These are phyloP conservation scores for Chiua sp. DNA, from an alignment of 1,284 basidiomycete genomes.

Conservation along the genomic window DNA sequence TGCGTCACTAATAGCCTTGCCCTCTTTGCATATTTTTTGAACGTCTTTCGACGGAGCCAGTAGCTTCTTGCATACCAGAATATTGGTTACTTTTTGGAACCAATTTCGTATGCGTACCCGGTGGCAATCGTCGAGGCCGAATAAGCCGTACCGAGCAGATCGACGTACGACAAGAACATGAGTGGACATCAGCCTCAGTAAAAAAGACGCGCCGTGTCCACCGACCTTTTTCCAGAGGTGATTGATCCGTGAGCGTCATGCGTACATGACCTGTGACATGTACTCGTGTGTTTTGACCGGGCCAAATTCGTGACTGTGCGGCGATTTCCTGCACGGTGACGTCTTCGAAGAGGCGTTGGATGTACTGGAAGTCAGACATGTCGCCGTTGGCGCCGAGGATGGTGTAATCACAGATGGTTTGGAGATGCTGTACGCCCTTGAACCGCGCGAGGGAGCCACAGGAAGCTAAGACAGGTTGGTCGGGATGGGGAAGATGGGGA, in stretches of 20 bases:
- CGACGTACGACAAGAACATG: constrained; percentile 94
- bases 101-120: constrained; percentile 65
- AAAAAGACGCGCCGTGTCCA: not conserved
- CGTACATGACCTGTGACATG: constrained; percentile 92
- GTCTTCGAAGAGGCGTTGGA: constrained; percentile 80
- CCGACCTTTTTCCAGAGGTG: constrained; percentile 95
- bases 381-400: constrained; percentile 94
- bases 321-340: constrained; percentile 83
- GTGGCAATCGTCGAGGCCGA: constrained; percentile 95
- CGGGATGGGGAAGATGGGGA: not conserved
- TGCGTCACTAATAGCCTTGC: too few relatives aligned
- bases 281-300: constrained; percentile 95
- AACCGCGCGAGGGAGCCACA: constrained; percentile 98
- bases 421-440: constrained; percentile 92
- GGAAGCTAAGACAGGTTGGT: constrained; percentile 69
- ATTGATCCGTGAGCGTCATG: constrained; percentile 86
- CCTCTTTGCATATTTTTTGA: too few relatives aligned
- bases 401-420: constrained; percentile 84
- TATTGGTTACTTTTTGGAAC: too few relatives aligned
- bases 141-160: constrained; percentile 97
- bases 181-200: constrained; percentile 1
- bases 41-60: too few relatives aligned
- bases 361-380: constrained; percentile 98
- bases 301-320: constrained; percentile 80
- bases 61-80: too few relatives aligned